phyloP scores from a whole-genome alignment of 2,329 filamentous ascomycete genomes.

The Neopestalotiopsis sp. region DNA sequence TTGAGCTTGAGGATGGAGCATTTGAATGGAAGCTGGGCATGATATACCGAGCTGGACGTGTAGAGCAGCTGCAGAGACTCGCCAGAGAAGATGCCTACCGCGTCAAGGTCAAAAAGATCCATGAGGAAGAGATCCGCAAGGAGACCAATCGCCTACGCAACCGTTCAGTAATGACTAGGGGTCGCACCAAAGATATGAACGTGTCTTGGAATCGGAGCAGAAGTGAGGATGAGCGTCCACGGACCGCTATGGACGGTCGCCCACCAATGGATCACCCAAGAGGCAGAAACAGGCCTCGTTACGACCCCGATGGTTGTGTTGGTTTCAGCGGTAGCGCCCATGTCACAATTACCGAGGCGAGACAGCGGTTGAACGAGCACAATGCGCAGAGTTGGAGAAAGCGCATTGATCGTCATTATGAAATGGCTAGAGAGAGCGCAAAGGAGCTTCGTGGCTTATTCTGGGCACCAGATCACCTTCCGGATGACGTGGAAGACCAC shows the following conservation, averaged over 20 bases:
- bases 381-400: slow-evolving; percentile 93
- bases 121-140: slow-evolving; percentile 68
- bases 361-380: slow-evolving; percentile 74
- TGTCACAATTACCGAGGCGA: slow-evolving; percentile 77
- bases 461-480: slow-evolving; percentile 80
- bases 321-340: slow-evolving; percentile 75
- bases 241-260: slow-evolving; percentile 31
- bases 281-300: slow-evolving; percentile 59
- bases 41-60: slow-evolving; percentile 87
- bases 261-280: slow-evolving; percentile 39
- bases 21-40: slow-evolving; percentile 97
- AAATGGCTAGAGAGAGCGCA: slow-evolving; percentile 73
- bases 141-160: slow-evolving; percentile 59
- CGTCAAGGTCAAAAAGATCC: slow-evolving; percentile 84
- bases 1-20: slow-evolving; percentile 93
- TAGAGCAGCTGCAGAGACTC: slow-evolving; percentile 88
- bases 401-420: slow-evolving; percentile 80
- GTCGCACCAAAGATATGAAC: slow-evolving; percentile 36
- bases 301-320: slow-evolving; percentile 77
- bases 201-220: slow-evolving; percentile 54
- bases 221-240: slow-evolving; percentile 56
- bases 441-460: slow-evolving; percentile 80
- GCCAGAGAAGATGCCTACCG: slow-evolving; percentile 90
- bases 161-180: slow-evolving; percentile 55
- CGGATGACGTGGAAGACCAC: slow-evolving; percentile 80